Evolutionary conservation across 441 rosid species (phyloP), one percentile per base, ranked within the genome.

Genomic region (Macaranga tanarius): DNA sequence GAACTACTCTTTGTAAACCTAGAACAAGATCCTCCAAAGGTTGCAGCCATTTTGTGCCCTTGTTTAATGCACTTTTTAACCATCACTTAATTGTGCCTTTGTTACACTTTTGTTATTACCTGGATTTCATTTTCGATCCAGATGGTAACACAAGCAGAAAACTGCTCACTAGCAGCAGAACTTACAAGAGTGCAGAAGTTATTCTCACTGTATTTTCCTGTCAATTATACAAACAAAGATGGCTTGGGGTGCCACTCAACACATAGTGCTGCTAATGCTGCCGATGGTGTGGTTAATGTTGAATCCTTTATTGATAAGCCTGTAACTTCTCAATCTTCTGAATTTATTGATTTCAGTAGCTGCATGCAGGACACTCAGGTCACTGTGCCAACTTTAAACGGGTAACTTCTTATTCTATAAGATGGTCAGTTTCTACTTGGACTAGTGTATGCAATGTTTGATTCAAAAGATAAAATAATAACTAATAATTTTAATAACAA

Each of bases 21-120:
- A 66, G 97, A 91, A 75, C 86, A 87, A 67, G 97, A 95, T 81
- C 99, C 99, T 81, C 95, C 92, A 60, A 77, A 90, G 96, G 99
- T 95, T 86, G 60, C 62, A 63, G 31, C 42, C 67, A 48, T 54
- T 4, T 10, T 44, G 63, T 23, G 62, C 28, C 55, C 69, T 73
- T 65, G 47, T 28, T 57, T 72, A 16, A 17, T 52, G 16, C 56
- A 23, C n/a, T 55, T 20, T 47, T 76, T 5, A 59, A 26, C 19
- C 16, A 34, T 13, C 65, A 62, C 47, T 47, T 38, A 40, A 51
- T 40, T 54, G 9, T 69, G 50, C 67, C 44, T 52, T 63, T 69
- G 69, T 68, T 67, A 50, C 51, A 62, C 31, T 25, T 67, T 65
- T 28, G 23, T 65, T 9, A 71, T 17, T 59, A 15, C 23, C 34